A percentile compares a stretch with the other conserved stretches of the same genome.
Conservation (phyloP, 2,329 filamentous ascomycete species). For the Plenodomus tracheiphilus region DNA sequence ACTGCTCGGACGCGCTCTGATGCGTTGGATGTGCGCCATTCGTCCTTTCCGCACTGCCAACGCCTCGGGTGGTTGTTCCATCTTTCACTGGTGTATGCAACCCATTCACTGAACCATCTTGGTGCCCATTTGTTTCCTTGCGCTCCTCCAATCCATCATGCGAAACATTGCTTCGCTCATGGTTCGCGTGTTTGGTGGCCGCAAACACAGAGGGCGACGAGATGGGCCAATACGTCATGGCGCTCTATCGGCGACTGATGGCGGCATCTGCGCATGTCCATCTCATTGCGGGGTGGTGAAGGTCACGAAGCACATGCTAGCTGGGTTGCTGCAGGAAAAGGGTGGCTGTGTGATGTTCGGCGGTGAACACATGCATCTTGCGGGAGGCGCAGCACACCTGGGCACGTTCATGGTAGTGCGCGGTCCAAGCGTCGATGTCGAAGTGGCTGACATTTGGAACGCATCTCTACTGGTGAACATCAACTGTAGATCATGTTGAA, state of each 20-base stretch:
- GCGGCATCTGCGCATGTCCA: conserved; percentile 43
- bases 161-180: conserved; percentile 59
- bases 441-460: neutral
- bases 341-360: conserved; percentile 28
- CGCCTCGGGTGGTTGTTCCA: conserved; percentile 8
- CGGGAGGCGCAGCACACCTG: conserved; percentile 19
- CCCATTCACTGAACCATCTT: conserved; percentile 14
- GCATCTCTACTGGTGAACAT: neutral
- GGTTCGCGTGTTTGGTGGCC: conserved; percentile 67
- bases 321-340: conserved; percentile 25
- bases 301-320: conserved; percentile 25
- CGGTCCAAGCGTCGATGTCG: conserved; percentile 9
- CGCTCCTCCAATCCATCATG: conserved; percentile 58
- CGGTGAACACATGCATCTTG: conserved; percentile 10
- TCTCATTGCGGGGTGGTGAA: conserved; percentile 33
- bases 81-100: conserved; percentile 12
- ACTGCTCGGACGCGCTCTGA: conserved; percentile 8
- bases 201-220: conserved; percentile 83
- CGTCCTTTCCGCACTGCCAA: conserved; percentile 15
- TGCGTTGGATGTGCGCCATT: conserved; percentile 5
- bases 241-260: conserved; percentile 41
- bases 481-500: neutral
- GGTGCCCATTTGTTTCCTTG: conserved; percentile 24
- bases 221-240: conserved; percentile 86
- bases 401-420: conserved; percentile 6